phyloP scores from a whole-genome alignment of 31 red algal genomes.

The Odonthalia washingtoniensis region DNA sequence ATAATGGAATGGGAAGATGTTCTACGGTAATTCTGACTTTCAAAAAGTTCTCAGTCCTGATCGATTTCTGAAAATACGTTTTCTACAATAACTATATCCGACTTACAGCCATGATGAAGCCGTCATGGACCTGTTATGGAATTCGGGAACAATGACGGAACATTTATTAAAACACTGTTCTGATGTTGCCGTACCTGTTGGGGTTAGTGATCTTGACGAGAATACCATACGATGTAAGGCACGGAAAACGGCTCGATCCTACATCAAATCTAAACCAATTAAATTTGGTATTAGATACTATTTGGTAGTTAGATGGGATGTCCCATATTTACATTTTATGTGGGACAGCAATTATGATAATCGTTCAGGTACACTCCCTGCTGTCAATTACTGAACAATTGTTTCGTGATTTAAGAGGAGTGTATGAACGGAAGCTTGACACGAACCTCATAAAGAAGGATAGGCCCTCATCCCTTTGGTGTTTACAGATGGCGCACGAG shows the following conservation, averaged over 20 bases:
- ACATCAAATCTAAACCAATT: conserved; percentile 17
- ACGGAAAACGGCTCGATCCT: neutral
- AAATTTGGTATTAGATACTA: no score
- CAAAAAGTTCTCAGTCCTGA: conserved; percentile 16
- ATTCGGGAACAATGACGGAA: conserved; percentile 12
- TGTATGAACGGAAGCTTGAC: conserved; percentile 6
- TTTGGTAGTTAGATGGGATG: no score
- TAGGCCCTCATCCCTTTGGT: conserved; percentile 18
- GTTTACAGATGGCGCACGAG: conserved; percentile 1
- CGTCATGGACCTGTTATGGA: conserved; percentile 1
- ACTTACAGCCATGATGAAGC: conserved; percentile 19
- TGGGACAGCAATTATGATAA: neutral
- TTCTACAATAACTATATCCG: neutral
- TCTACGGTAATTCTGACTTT: conserved; percentile 14
- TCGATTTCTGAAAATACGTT: conserved; percentile 19
- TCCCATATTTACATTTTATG: no score
- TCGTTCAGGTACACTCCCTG: neutral
- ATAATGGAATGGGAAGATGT: neutral
- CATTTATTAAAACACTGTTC: neutral
- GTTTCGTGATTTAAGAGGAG: neutral
- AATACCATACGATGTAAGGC: conserved; percentile 28
- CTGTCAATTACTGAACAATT: conserved; percentile 4
- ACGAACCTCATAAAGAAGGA: neutral
- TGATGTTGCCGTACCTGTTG: conserved; percentile 5
- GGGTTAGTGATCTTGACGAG: conserved; percentile 26